Evolutionary conservation across 305 asterid species (phyloP), one percentile per base, ranked within the genome.

Genomic region (Fraxinus ornus): DNA sequence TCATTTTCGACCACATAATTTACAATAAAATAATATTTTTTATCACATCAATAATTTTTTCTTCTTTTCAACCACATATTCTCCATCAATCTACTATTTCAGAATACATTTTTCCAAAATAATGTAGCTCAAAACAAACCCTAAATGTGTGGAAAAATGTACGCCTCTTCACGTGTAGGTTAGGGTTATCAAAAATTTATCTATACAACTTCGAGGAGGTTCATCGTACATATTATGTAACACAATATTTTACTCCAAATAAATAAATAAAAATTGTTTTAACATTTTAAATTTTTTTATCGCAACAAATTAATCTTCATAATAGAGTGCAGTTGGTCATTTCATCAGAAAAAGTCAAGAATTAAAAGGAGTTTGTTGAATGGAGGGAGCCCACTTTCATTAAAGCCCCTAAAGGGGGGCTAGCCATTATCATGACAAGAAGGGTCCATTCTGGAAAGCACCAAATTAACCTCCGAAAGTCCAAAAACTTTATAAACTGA

Each of bases 381-480:
- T 64, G 73, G 35, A 12, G 74, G 74, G 35, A 66, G 37, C 35
- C 74, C 44, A n/a, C 41, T 71, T 9, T 78, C 55, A 68, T 10
- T 75, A 30, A 78, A 83, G 19, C 78, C 83, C 75, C 32, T 15
- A 57, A 70, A 77, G 60, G 68, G 57, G 79, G 24, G 52, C 33
- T 70, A 79, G 81, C 78, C 77, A 82, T 80, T 64, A 75, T 78
- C 49, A 73, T 19, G 36, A 32, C 44, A 17, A 55, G 77, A 22
- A 72, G 41, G 77, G 78, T 26, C 88, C 86, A 81, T 36, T 71
- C 35, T 72, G 15, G 75, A 83, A 81, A 30, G 75, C 62, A 73
- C 83, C 78, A 78, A 49, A 84, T 60, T 47, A 49, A 84, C 84
- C 62, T 55, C 79, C 84, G 70, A 60, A 21, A 35, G 19, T 21